Percentiles rank a stretch among this genome's conserved stretches.
phyloP scores from a whole-genome alignment of 1,139 yeast species.

The Geotrichum siamense region DNA sequence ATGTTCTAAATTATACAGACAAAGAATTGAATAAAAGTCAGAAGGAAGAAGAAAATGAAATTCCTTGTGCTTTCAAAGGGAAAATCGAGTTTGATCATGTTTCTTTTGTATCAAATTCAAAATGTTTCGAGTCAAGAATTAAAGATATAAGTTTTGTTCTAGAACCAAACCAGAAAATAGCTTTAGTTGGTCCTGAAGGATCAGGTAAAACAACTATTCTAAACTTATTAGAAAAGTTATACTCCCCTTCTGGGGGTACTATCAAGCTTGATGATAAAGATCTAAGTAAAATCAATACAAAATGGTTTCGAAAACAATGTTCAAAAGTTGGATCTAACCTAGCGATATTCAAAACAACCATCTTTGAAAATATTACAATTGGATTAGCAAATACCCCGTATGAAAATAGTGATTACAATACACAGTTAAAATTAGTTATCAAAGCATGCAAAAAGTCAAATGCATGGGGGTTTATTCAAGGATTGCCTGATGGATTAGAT shows the following conservation, averaged over 20 bases:
- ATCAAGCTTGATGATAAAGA: slow-evolving; percentile 61
- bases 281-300: slow-evolving; percentile 56
- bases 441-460: slow-evolving; percentile 38
- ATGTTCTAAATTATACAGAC: slow-evolving; percentile 39
- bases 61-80: slow-evolving; percentile 35
- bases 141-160: slow-evolving; percentile 53
- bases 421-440: slow-evolving; percentile 30
- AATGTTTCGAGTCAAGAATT: slow-evolving; percentile 71
- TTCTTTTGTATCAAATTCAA: slow-evolving; percentile 75
- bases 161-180: slow-evolving; percentile 70
- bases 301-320: slow-evolving; percentile 63
- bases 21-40: slow-evolving; percentile 34
- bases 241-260: slow-evolving; percentile 53
- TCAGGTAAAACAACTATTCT: slow-evolving; percentile 87
- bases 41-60: slow-evolving; percentile 30
- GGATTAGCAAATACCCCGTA: slow-evolving; percentile 53
- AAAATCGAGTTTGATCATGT: slow-evolving; percentile 58
- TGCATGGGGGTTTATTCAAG: slow-evolving; percentile 38
- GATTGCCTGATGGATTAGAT: slow-evolving; percentile 39
- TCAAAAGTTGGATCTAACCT: slow-evolving; percentile 92
- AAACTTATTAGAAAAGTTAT: slow-evolving; percentile 62
- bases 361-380: slow-evolving; percentile 70
- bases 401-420: slow-evolving; percentile 37
- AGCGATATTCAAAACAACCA: slow-evolving; percentile 66
- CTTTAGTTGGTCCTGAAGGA: slow-evolving; percentile 89